A percentile compares a stretch with the other conserved stretches of the same genome.
phyloP scores from a whole-genome alignment of 1,284 basidiomycete species.

The Anthracocystis panici-leucophaei region DNA sequence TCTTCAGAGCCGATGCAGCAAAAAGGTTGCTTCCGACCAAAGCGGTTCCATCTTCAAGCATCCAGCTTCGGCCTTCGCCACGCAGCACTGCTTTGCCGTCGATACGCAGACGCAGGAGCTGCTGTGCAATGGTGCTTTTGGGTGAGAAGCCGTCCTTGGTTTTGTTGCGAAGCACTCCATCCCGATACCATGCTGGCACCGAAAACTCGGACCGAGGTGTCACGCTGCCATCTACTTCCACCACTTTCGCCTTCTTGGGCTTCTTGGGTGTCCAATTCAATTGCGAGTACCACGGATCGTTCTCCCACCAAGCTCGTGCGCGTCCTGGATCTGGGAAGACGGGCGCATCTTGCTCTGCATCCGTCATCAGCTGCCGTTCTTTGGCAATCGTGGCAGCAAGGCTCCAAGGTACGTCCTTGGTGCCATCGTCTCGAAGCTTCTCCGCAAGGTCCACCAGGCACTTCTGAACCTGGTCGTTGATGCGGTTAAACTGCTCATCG shows the following conservation, averaged over 20 bases:
- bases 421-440: constrained; percentile 69
- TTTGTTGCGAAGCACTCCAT: constrained; percentile 49
- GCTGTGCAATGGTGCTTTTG: constrained; percentile 43
- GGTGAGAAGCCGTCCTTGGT: constrained; percentile 33
- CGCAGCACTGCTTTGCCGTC: constrained; percentile 47
- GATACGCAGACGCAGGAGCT: constrained; percentile 48
- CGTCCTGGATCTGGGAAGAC: constrained; percentile 40
- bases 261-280: constrained; percentile 95
- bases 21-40: constrained; percentile 49
- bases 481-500: constrained; percentile 81
- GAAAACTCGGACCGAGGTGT: constrained; percentile 20
- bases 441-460: constrained; percentile 80
- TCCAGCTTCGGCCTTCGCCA: constrained; percentile 24
- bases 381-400: constrained; percentile 62
- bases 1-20: constrained; percentile 35
- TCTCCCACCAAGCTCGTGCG: constrained; percentile 74
- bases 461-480: constrained; percentile 80
- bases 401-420: constrained; percentile 54
- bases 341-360: constrained; percentile 26
- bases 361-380: constrained; percentile 24
- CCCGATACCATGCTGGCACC: constrained; percentile 60
- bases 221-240: constrained; percentile 10
- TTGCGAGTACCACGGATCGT: constrained; percentile 88
- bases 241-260: constrained; percentile 72
- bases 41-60: constrained; percentile 35